phyloP scores from a whole-genome alignment of 306 rosid species.

The Glycine soja region DNA sequence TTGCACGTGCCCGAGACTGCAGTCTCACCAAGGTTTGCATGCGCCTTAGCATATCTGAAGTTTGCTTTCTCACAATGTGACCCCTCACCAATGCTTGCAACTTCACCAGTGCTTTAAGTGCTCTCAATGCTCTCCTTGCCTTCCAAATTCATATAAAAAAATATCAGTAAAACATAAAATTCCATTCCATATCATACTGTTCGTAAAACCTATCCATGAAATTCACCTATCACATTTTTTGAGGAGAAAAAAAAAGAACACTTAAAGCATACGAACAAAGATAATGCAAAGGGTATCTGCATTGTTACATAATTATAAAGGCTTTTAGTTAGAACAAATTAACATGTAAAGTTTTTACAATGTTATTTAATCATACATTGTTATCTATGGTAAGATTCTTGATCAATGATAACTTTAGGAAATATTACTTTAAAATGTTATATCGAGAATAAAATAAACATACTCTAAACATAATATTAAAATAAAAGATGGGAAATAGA shows the following conservation, averaged over 20 bases:
- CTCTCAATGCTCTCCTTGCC: constrained; percentile 96
- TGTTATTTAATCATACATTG: background rate
- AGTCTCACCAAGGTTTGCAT: constrained; percentile 92
- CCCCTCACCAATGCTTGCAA: constrained; percentile 96
- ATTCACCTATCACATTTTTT: background rate
- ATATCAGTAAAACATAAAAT: background rate
- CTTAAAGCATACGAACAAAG: background rate
- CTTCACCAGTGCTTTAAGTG: constrained; percentile 91
- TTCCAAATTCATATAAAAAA: constrained; percentile 45
- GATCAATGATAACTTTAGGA: no score
- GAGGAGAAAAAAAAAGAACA: background rate
- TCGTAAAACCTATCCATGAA: background rate
- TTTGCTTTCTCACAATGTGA: constrained; percentile 88
- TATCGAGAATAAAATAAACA: background rate
- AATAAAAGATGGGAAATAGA: constrained; percentile 14
- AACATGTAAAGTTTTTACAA: background rate
- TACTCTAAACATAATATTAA: background rate
- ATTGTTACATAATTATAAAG: background rate
- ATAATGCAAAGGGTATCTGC: background rate
- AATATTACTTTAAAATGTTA: no score
- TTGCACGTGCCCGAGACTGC: constrained; percentile 81
- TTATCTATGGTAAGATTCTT: no score
- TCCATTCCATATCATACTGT: background rate
- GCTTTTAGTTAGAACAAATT: background rate
- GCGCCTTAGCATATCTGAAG: constrained; percentile 86